Evolutionary conservation across 352 stramenopile species (phyloP).

Genomic region (Globisporangium recalcitrans): DNA sequence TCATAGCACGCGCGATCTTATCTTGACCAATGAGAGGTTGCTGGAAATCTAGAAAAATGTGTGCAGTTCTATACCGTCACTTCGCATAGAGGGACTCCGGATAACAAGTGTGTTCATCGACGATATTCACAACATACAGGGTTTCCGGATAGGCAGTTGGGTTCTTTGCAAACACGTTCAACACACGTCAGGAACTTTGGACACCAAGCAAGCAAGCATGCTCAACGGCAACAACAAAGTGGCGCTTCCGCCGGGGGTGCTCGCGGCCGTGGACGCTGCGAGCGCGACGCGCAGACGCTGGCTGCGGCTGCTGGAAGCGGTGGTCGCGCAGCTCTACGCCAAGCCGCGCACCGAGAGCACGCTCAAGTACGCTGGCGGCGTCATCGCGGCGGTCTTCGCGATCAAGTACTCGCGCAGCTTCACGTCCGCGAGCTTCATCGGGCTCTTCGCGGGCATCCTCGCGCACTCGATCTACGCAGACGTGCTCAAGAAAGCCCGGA

Average conservation of each 20-base stretch:
- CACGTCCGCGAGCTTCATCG: constrained; percentile 50
- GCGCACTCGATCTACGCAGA: constrained; percentile 70
- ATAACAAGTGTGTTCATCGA: too few species aligned
- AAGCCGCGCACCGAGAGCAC: constrained; percentile 40
- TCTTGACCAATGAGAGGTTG: background rate
- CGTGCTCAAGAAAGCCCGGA: constrained; percentile 38
- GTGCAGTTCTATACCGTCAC: background rate
- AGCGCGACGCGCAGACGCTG: constrained; percentile 19
- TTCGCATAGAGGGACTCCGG: too few species aligned
- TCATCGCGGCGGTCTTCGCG: constrained; percentile 52
- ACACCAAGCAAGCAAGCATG: background rate
- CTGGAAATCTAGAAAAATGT: background rate
- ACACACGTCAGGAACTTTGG: background rate
- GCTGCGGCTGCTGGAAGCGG: constrained; percentile 16
- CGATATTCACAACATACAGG: too few species aligned
- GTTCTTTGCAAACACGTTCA: background rate
- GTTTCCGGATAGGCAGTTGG: too few species aligned
- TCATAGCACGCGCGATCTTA: too few species aligned
- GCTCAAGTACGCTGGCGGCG: constrained; percentile 54
- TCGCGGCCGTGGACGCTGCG: constrained; percentile 16
- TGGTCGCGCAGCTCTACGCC: constrained; percentile 23
- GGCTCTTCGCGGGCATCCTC: constrained; percentile 58
- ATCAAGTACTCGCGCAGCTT: constrained; percentile 59
- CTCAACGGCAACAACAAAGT: constrained; percentile 9
- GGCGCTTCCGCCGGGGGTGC: constrained; percentile 9